Percentiles rank a stretch among this genome's conserved stretches.
Evolutionary conservation across 129 eudicot genomes (phyloP).

Genomic region (Helianthus tuberosus): DNA sequence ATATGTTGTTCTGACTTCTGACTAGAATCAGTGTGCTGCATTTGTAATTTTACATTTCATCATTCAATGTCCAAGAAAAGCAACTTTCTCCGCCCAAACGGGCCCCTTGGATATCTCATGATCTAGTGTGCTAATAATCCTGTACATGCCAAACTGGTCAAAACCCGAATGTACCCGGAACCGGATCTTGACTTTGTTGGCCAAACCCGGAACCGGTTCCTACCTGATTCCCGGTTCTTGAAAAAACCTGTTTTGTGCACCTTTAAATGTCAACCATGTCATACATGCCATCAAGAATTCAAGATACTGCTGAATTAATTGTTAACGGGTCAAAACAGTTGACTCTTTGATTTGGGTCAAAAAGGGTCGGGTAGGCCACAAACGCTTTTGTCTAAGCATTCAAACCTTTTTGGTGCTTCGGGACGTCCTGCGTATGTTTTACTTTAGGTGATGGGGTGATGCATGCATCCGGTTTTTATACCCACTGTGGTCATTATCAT

Average conservation of each 20-base stretch:
- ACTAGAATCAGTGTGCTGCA: neutral
- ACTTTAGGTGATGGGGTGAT: too few relatives aligned
- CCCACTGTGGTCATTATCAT: too few relatives aligned
- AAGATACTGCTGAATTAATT: neutral
- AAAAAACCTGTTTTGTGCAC: too few relatives aligned
- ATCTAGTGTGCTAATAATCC: slow-evolving; percentile 32
- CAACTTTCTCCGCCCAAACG: slow-evolving; percentile 37
- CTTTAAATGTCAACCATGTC: slow-evolving; percentile 26
- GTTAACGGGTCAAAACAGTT: neutral
- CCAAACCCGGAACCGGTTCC: too few relatives aligned
- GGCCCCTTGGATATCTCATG: slow-evolving; percentile 31
- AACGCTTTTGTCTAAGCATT: neutral
- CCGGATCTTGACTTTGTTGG: too few relatives aligned
- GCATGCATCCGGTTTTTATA: too few relatives aligned
- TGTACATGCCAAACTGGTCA: slow-evolving; percentile 37
- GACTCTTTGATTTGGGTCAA: neutral
- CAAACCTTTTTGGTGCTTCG: too few relatives aligned
- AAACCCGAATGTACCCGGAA: too few relatives aligned
- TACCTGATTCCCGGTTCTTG: too few relatives aligned
- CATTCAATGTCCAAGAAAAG: slow-evolving; percentile 33
- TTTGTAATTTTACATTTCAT: slow-evolving; percentile 16
- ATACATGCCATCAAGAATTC: slow-evolving; percentile 21
- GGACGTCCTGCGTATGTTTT: too few relatives aligned
- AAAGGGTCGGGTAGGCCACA: neutral
- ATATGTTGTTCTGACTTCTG: slow-evolving; percentile 13